These are phyloP conservation scores for Immersiporthe knoxdaviesiana DNA, from an alignment of 2,329 filamentous ascomycete species.

Conservation along the genomic window DNA sequence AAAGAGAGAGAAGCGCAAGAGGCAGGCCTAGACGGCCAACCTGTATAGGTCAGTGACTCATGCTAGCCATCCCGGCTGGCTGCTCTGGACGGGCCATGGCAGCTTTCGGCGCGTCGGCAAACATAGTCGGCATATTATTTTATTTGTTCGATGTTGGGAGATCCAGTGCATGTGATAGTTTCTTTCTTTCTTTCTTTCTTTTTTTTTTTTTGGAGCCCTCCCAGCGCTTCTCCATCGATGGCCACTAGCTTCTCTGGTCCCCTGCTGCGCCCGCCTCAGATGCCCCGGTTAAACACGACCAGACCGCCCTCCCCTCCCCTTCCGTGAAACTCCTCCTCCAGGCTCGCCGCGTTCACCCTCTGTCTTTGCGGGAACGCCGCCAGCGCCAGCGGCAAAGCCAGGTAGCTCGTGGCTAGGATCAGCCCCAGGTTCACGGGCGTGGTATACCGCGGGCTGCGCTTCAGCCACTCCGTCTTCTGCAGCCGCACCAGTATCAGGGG, in stretches of 20 bases:
- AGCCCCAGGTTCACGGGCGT: conserved; percentile 84
- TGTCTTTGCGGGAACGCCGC: conserved; percentile 93
- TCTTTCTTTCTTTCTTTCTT: background rate
- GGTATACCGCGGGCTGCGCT: conserved; percentile 74
- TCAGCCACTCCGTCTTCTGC: conserved; percentile 83
- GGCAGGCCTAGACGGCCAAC: background rate
- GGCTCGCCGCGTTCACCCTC: conserved; percentile 70
- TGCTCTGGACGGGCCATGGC: background rate
- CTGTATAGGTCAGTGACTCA: background rate
- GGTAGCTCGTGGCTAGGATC: conserved; percentile 84
- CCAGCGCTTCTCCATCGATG: background rate
- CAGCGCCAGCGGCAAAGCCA: conserved; percentile 85
- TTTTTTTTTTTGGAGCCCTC: background rate
- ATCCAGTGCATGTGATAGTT: background rate
- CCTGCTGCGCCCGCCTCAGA: conserved; percentile 52
- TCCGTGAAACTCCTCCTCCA: conserved; percentile 87
- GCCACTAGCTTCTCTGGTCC: background rate
- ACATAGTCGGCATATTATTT: background rate
- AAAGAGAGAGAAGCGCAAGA: background rate
- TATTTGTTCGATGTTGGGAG: background rate
- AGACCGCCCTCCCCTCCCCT: conserved; percentile 77
- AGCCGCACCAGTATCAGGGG: conserved; percentile 83
- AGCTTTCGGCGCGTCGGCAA: background rate
- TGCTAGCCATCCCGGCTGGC: background rate
- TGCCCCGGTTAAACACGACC: conserved; percentile 96